A percentile compares a stretch with the other conserved stretches of the same genome.
These are phyloP conservation scores for Irpex sp. DNA, from an alignment of 1,284 basidiomycete species.

Conservation along the genomic window DNA sequence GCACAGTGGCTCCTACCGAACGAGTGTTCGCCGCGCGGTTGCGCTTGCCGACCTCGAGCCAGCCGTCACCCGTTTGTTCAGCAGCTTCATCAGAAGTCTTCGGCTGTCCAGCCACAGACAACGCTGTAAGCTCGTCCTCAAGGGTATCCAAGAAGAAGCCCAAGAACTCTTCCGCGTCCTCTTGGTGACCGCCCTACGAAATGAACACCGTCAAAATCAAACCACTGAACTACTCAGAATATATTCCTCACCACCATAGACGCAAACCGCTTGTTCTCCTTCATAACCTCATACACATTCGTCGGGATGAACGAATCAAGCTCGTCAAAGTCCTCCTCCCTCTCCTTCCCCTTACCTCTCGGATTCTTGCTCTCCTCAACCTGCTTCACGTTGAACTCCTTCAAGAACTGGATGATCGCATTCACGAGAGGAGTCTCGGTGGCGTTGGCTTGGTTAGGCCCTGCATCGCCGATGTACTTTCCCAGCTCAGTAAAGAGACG, in stretches of 20 bases:
- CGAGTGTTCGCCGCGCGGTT: slow-evolving; percentile 85
- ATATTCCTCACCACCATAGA: slow-evolving; percentile 71
- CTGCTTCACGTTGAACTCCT: slow-evolving; percentile 62
- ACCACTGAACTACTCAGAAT: slow-evolving; percentile 2
- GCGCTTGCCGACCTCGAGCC: slow-evolving; percentile 93
- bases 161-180: slow-evolving; percentile 98
- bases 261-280: slow-evolving; percentile 92
- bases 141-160: slow-evolving; percentile 95
- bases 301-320: slow-evolving; percentile 82
- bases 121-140: slow-evolving; percentile 85
- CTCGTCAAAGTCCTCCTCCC: slow-evolving; percentile 38
- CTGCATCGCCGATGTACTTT: slow-evolving; percentile 37
- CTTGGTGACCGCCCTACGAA: slow-evolving; percentile 84
- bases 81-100: slow-evolving; percentile 42
- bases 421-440: slow-evolving; percentile 77
- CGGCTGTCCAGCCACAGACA: slow-evolving; percentile 37
- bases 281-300: slow-evolving; percentile 94
- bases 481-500: slow-evolving; percentile 76
- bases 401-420: slow-evolving; percentile 80
- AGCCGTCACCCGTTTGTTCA: slow-evolving; percentile 56
- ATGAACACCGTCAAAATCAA: not conserved
- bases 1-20: slow-evolving; percentile 46
- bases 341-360: slow-evolving; percentile 35
- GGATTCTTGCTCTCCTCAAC: slow-evolving; percentile 27
- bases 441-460: slow-evolving; percentile 32